Percentiles rank a stretch among this genome's conserved stretches.
These are phyloP conservation scores for Ambrosia hybrid DNA, from an alignment of 140 eudicot species.

Conservation along the genomic window DNA sequence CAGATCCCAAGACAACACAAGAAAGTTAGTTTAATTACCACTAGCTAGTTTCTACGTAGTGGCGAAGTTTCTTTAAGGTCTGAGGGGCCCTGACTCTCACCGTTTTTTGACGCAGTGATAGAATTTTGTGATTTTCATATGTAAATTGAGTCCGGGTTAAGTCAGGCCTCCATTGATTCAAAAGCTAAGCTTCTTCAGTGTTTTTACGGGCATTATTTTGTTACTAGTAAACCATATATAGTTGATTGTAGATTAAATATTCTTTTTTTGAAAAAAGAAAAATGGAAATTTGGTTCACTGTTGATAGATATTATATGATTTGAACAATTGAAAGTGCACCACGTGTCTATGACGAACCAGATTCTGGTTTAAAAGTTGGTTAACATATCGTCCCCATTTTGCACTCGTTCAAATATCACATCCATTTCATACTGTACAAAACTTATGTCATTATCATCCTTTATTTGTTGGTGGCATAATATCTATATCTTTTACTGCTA, in stretches of 20 bases:
- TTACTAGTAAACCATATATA: too few relatives aligned
- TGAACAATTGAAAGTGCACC: not conserved
- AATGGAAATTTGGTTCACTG: not conserved
- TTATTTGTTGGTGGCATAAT: conserved; percentile 11
- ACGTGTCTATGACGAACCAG: not conserved
- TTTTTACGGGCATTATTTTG: too few relatives aligned
- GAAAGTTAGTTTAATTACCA: too few relatives aligned
- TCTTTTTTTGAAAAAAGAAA: not conserved
- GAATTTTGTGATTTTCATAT: too few relatives aligned
- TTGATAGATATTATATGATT: not conserved
- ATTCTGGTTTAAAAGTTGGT: conserved; percentile 13
- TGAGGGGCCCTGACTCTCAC: too few relatives aligned
- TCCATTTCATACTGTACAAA: not conserved
- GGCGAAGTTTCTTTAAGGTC: too few relatives aligned
- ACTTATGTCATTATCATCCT: conserved; percentile 15
- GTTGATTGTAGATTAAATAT: not conserved
- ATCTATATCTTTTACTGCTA: not conserved
- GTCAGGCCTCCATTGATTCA: too few relatives aligned
- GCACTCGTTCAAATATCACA: conserved; percentile 15
- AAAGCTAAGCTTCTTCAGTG: too few relatives aligned
- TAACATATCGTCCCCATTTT: not conserved
- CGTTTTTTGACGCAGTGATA: too few relatives aligned
- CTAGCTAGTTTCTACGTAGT: too few relatives aligned
- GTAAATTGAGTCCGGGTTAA: too few relatives aligned
- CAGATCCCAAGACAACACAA: too few relatives aligned